A percentile compares a stretch with the other conserved stretches of the same genome.
phyloP scores from a whole-genome alignment of 2,329 filamentous ascomycete genomes.

The Cryphonectria carpinicola region DNA sequence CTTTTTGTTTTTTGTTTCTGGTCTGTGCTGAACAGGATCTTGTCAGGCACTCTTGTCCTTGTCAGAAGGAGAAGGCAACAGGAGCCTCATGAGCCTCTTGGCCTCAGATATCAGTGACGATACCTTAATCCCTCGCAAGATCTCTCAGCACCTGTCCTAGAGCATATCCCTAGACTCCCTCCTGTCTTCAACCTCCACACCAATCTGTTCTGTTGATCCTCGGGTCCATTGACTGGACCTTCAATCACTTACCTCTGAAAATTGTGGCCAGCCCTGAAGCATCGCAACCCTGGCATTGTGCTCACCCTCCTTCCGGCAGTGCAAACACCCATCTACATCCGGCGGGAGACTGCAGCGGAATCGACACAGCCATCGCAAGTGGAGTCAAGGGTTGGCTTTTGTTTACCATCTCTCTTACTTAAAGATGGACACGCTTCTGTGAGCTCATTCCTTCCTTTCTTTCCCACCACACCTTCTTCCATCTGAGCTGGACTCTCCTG shows the following conservation, averaged over 20 bases:
- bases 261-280: background rate
- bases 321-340: background rate
- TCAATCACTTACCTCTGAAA: background rate
- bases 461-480: background rate
- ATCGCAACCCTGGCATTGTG: background rate
- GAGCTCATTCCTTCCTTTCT: slow-evolving; percentile 25
- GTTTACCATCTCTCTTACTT: background rate
- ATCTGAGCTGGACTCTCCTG: background rate
- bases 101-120: background rate
- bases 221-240: background rate
- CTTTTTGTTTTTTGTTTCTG: background rate
- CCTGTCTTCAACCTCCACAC: background rate
- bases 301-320: background rate
- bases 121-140: background rate
- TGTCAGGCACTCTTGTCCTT: background rate
- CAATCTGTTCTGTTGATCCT: background rate
- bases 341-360: background rate
- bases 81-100: background rate
- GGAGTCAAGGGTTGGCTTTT: background rate
- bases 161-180: background rate
- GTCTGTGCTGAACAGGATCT: background rate
- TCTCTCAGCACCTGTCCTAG: background rate
- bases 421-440: slow-evolving; percentile 40
- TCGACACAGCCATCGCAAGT: background rate
- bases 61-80: background rate